Evolutionary conservation across 2,329 filamentous ascomycete genomes (phyloP).

Genomic region (Corinectria fuckeliana): DNA sequence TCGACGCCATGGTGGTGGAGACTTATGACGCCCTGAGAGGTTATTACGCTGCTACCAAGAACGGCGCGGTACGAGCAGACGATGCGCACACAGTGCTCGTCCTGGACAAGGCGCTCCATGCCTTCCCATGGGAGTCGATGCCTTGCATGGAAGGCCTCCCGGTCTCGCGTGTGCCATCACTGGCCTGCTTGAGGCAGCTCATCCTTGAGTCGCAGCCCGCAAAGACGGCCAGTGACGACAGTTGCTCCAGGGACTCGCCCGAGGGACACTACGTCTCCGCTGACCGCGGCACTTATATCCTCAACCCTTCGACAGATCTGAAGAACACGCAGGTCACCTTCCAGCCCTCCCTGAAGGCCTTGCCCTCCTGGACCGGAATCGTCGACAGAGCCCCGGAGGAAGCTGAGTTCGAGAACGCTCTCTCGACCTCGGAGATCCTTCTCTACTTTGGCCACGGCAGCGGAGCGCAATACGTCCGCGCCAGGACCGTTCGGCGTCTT

Average conservation of each 20-base stretch:
- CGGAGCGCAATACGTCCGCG: conserved; percentile 91
- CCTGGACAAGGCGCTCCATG: conserved; percentile 87
- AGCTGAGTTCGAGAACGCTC: conserved; percentile 72
- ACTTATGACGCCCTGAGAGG: conserved; percentile 82
- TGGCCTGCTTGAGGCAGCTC: conserved; percentile 80
- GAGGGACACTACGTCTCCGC: conserved; percentile 62
- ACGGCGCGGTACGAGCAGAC: conserved; percentile 48
- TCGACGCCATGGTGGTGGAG: conserved; percentile 89
- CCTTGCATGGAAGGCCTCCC: conserved; percentile 81
- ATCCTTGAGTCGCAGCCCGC: conserved; percentile 60
- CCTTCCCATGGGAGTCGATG: conserved; percentile 95
- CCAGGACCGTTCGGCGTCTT: conserved; percentile 80
- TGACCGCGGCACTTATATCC: conserved; percentile 73
- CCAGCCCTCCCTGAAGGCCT: conserved; percentile 64
- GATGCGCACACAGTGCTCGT: conserved; percentile 82
- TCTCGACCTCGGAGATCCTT: conserved; percentile 73
- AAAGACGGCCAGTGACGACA: conserved; percentile 1
- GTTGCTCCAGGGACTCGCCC: conserved; percentile 18
- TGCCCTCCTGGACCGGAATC: conserved; percentile 76
- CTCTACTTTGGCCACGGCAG: conserved; percentile 97
- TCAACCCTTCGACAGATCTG: conserved; percentile 89
- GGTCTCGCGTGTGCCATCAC: conserved; percentile 86
- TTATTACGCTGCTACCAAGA: conserved; percentile 68
- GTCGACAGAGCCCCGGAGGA: conserved; percentile 75
- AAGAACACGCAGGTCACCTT: conserved; percentile 80